phyloP scores from a whole-genome alignment of 108 stramenopile genomes.

The Nitzschia sp. region DNA sequence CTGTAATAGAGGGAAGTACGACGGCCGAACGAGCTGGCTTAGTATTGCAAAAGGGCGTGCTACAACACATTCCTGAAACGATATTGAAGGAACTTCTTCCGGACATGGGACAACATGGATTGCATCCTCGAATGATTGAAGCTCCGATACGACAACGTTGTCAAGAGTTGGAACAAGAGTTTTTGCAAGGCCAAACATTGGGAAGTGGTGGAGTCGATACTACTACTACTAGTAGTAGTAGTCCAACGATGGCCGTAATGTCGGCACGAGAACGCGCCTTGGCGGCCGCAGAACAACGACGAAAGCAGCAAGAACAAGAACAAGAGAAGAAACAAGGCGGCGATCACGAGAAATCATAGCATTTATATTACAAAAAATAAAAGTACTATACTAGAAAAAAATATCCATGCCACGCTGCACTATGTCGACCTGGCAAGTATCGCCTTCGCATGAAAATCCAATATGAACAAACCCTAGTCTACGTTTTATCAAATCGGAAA shows the following conservation, averaged over 20 bases:
- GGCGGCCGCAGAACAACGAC: constrained; percentile 72
- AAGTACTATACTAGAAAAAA: neutral
- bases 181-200: constrained; percentile 22
- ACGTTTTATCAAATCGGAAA: too few species aligned
- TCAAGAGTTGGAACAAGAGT: constrained; percentile 35
- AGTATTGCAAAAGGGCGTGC: neutral
- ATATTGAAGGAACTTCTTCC: constrained; percentile 48
- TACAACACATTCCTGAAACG: constrained; percentile 40
- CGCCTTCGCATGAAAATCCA: too few species aligned
- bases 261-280: constrained; percentile 52
- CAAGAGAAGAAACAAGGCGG: constrained; percentile 7
- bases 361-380: neutral
- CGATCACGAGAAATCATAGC: too few species aligned
- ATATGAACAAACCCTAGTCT: too few species aligned
- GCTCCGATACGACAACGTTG: constrained; percentile 49
- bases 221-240: neutral
- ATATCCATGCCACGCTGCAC: too few species aligned
- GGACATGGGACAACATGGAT: constrained; percentile 71
- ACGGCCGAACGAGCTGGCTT: constrained; percentile 61
- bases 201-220: constrained; percentile 16
- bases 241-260: neutral
- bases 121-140: constrained; percentile 53
- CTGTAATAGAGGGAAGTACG: constrained; percentile 58
- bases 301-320: constrained; percentile 34
- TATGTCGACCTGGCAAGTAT: too few species aligned